Evolutionary conservation across 106 monocot genomes (phyloP), one percentile per base, ranked within the genome.

Genomic region (Phalaenopsis aphrodite): DNA sequence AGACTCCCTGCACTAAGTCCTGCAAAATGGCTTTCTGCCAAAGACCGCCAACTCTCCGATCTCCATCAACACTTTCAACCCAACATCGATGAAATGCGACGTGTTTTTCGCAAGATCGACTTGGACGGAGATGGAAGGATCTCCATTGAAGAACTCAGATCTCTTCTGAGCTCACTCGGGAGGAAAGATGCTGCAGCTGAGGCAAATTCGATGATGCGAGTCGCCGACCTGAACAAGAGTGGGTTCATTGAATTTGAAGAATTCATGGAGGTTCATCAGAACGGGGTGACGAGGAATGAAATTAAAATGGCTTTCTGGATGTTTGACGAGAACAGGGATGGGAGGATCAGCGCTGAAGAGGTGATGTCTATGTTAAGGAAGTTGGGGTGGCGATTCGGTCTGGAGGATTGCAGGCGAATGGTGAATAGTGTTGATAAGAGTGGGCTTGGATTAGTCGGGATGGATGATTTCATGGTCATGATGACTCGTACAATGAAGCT

Each of bases 391-490:
- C 19, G 4, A 0, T 82, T 72, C 85, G 82, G 75, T 61, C 43
- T 91, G 82, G 89, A 85, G 38, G 88, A 92, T 18, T 91, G 91
- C 78, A 14, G 81, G 81, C 80, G 68, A 76, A 94, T 94, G 88
- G 84, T 94, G 82, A 88, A 73, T 75, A 7, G 42, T 37, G 68
- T 87, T 41, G 88, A 87, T 71, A 79, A 37, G 81, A 85, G 81
- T 42, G 84, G 75, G 0, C 85, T 78, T 46, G 89, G 85, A 6
- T 43, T 89, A 64, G 87, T 92, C 8, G 92, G 84, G 68, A 92
- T 97, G 89, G 88, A 92, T 45, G 97, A 94, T 42, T 97, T 97
- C 83, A 80, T 94, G 82, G 81, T 42, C 55, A 92, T 97, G 97
- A 94, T 97, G 97, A 94, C 97, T 16, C 43, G 80, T 21, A 86